These are phyloP conservation scores for Schizosaccharomyces osmophilus DNA, from an alignment of 805 yeast species.

Conservation along the genomic window DNA sequence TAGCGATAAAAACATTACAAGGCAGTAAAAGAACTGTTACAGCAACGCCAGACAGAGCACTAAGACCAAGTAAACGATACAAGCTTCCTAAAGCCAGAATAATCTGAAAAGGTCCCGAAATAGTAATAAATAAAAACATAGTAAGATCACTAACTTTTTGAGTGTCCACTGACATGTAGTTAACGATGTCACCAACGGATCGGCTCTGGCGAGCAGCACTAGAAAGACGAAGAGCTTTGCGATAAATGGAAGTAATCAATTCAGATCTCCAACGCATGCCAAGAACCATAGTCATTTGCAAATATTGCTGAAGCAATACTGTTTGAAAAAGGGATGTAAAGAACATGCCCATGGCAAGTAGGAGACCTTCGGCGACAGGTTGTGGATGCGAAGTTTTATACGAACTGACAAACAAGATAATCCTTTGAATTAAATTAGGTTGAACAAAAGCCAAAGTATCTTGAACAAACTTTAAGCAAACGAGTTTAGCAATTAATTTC, in stretches of 20 bases:
- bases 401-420: constrained; percentile 39
- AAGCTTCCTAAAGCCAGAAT: constrained; percentile 51
- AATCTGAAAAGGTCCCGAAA: constrained; percentile 90
- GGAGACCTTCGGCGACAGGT: constrained; percentile 28
- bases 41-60: constrained; percentile 82
- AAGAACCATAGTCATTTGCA: constrained; percentile 24
- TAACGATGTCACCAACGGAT: constrained; percentile 59
- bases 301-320: constrained; percentile 41
- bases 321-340: constrained; percentile 35
- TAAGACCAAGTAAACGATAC: constrained; percentile 47
- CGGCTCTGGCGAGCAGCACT: constrained; percentile 33
- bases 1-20: constrained; percentile 43
- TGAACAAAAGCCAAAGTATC: constrained; percentile 68
- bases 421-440: constrained; percentile 51
- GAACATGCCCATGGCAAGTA: constrained; percentile 42
- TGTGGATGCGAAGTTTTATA: constrained; percentile 16
- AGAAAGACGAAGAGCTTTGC: constrained; percentile 46
- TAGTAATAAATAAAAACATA: constrained; percentile 54
- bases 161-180: constrained; percentile 54
- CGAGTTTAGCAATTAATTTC: constrained; percentile 40
- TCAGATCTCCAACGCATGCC: constrained; percentile 45
- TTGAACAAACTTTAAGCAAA: constrained; percentile 43
- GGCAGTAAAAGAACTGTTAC: constrained; percentile 69
- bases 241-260: constrained; percentile 40
- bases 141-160: constrained; percentile 37